phyloP scores from a whole-genome alignment of 129 eudicot species.

The Pseudognaphalium luteoalbum region DNA sequence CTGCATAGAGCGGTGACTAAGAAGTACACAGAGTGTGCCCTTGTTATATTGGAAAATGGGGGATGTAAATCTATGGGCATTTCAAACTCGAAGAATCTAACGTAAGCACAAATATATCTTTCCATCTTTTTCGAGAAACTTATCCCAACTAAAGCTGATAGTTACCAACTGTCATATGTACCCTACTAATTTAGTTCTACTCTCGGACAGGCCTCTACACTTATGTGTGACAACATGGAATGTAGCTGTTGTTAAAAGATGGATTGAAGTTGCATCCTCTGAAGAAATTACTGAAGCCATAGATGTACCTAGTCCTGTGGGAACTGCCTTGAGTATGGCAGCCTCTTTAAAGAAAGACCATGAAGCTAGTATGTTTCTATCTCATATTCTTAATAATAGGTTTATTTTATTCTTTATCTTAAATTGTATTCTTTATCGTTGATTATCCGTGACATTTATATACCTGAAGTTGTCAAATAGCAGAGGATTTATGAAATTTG shows the following conservation, averaged over 20 bases:
- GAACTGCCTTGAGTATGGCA: slow-evolving; percentile 97
- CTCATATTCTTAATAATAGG: neutral
- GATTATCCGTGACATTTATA: neutral
- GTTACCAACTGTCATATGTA: neutral
- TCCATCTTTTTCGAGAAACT: slow-evolving; percentile 8
- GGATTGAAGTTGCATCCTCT: slow-evolving; percentile 81
- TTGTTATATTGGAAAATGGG: slow-evolving; percentile 85
- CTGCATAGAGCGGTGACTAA: slow-evolving; percentile 96
- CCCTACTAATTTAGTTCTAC: slow-evolving; percentile 11
- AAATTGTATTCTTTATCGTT: neutral
- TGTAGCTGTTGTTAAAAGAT: slow-evolving; percentile 90
- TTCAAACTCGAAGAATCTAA: slow-evolving; percentile 69
- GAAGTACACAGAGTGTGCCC: slow-evolving; percentile 94
- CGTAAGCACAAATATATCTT: slow-evolving; percentile 54
- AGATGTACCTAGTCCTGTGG: slow-evolving; percentile 74
- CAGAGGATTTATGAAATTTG: slow-evolving; percentile 12
- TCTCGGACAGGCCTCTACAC: slow-evolving; percentile 76
- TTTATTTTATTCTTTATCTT: neutral
- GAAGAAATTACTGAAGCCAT: slow-evolving; percentile 83
- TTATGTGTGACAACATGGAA: slow-evolving; percentile 87
- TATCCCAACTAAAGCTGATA: slow-evolving; percentile 10
- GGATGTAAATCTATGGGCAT: slow-evolving; percentile 94
- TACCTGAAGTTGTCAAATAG: slow-evolving; percentile 1
- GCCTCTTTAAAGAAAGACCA: slow-evolving; percentile 90
- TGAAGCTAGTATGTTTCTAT: slow-evolving; percentile 67